These are phyloP conservation scores for Suillus subaureus DNA, from an alignment of 768 basidiomycete genomes.

Conservation along the genomic window DNA sequence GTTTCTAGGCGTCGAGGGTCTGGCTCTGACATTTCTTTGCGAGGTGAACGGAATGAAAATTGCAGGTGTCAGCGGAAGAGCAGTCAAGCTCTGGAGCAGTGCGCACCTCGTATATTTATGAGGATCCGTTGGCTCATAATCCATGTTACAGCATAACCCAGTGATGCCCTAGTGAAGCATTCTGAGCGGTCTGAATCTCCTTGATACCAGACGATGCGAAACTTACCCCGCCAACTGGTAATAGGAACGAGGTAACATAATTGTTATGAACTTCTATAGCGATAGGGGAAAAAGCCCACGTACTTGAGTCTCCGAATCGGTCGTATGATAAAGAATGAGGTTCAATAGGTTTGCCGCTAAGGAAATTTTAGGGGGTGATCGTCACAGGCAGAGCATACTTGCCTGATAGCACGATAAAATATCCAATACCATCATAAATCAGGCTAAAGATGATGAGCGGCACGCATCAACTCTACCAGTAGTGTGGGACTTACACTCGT, in stretches of 20 bases:
- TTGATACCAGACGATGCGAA: neutral
- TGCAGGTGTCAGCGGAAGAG: neutral
- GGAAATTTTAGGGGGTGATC: neutral
- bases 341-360: constrained; percentile 55
- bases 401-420: constrained; percentile 60
- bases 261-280: constrained; percentile 7
- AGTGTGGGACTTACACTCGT: constrained; percentile 24
- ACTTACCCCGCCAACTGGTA: constrained; percentile 54
- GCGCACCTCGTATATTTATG: constrained; percentile 1
- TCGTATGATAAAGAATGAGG: constrained; percentile 48
- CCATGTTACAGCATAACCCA: constrained; percentile 29
- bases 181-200: constrained; percentile 7
- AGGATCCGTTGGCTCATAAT: constrained; percentile 2
- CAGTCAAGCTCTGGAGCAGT: neutral
- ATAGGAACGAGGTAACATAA: constrained; percentile 10
- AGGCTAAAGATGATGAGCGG: constrained; percentile 43
- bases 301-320: constrained; percentile 45
- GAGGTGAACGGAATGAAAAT: neutral
- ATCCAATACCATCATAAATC: constrained; percentile 68
- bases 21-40: neutral
- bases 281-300: constrained; percentile 19
- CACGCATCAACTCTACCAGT: constrained; percentile 9
- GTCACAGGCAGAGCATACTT: constrained; percentile 3
- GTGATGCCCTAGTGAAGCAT: constrained; percentile 25
- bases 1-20: neutral